Conservation (phyloP, 2,329 filamentous ascomycete genomes). For the Ceratocystis cacaofunesta region DNA sequence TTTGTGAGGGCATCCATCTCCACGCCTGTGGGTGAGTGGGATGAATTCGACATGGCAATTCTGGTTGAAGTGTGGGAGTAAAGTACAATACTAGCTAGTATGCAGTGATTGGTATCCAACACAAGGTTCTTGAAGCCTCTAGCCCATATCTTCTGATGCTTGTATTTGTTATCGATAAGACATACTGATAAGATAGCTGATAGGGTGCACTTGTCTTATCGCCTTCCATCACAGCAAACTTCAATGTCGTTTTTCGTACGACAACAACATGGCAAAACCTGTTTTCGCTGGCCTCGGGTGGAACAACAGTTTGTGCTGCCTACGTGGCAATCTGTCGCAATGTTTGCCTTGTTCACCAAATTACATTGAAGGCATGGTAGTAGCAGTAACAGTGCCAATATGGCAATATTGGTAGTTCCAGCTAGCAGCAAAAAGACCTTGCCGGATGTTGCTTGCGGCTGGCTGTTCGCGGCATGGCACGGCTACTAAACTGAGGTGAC, state of each 20-base stretch:
- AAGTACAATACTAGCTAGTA: background rate
- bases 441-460: too few relatives aligned
- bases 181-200: background rate
- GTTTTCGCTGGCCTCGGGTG: background rate
- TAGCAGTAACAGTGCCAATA: too few relatives aligned
- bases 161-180: slow-evolving; percentile 1
- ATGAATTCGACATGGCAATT: background rate
- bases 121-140: background rate
- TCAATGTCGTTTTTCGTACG: background rate
- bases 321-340: background rate
- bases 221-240: background rate
- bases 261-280: background rate
- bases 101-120: background rate
- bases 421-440: too few relatives aligned
- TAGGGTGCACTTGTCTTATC: background rate
- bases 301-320: background rate
- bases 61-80: background rate
- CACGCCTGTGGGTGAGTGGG: too few relatives aligned
- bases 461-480: too few relatives aligned
- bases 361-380: background rate
- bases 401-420: too few relatives aligned
- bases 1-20: background rate
- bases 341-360: background rate
- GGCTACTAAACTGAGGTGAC: too few relatives aligned
- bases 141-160: background rate